Percentiles rank a stretch among this genome's conserved stretches.
Evolutionary conservation across 2,329 filamentous ascomycete species (phyloP).

Genomic region (Akanthomyces uredinophilus): DNA sequence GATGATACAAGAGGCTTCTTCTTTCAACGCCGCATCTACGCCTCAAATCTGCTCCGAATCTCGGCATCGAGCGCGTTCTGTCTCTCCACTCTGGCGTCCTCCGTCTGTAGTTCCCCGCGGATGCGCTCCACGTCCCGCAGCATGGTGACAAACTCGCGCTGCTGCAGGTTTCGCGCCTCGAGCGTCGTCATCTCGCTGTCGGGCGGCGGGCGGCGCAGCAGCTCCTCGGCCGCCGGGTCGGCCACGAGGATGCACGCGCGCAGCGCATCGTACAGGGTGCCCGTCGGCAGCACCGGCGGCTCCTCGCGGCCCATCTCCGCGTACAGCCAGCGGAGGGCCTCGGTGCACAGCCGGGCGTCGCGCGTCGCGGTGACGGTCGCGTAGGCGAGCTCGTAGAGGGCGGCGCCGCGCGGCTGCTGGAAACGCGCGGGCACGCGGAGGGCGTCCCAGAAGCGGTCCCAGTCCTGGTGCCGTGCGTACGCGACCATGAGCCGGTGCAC

Average conservation of each 20-base stretch:
- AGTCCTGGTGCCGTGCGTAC: slow-evolving; percentile 44
- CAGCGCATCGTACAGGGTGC: slow-evolving; percentile 42
- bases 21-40: not conserved
- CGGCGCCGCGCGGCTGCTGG: slow-evolving; percentile 41
- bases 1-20: not conserved
- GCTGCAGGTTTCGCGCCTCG: slow-evolving; percentile 21
- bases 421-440: slow-evolving; percentile 53
- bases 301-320: slow-evolving; percentile 55
- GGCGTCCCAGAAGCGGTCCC: slow-evolving; percentile 54
- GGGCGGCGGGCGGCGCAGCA: slow-evolving; percentile 21
- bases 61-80: slow-evolving; percentile 8
- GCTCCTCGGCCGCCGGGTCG: slow-evolving; percentile 43
- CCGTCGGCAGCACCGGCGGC: slow-evolving; percentile 41
- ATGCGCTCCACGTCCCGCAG: slow-evolving; percentile 27
- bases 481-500: slow-evolving; percentile 39
- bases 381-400: slow-evolving; percentile 53
- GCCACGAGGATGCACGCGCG: slow-evolving; percentile 50
- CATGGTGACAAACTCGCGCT: slow-evolving; percentile 29
- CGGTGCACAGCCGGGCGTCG: slow-evolving; percentile 39
- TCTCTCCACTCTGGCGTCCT: slow-evolving; percentile 4
- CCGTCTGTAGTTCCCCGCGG: slow-evolving; percentile 6
- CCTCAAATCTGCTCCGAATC: slow-evolving; percentile 2
- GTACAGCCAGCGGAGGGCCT: slow-evolving; percentile 48
- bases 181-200: slow-evolving; percentile 13
- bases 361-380: slow-evolving; percentile 39